Base-by-base conservation (phyloP, 306 rosid genomes). In the Citrullus amarus region DNA sequence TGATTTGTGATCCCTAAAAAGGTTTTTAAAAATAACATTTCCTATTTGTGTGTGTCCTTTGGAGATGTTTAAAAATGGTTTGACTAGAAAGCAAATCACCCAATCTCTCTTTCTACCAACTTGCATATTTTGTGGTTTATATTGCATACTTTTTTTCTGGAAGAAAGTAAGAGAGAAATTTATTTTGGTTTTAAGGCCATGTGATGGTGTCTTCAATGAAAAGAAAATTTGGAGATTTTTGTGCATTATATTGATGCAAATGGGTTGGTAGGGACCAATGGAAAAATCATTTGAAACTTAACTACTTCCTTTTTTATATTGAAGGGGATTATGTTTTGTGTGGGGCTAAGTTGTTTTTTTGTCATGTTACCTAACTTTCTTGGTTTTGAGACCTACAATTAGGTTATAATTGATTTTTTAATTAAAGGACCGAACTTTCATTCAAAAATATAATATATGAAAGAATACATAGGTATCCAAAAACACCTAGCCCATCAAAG, bases 61-160 rank as follows among this genome's bases (percentile, higher is more conserved):
- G 58, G 76, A 41, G 56, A 70, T 46, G 76, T 70, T 70, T 46
- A 44, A 68, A 28, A 70, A 70, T 70, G 58, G 76, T 44, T 70
- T 70, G 76, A 70, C 76, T 12, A 22, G 22, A 22, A 70, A 46
- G 1, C 20, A 39, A 66, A 12, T 5, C 28, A 48, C 15, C 53
- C 16, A 48, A 2, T 32, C 14, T 65, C 32, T 67, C 30, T 18
- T 5, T 38, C 4, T 38, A 39, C 73, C 73, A 67, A 67, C 6
- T 41, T 43, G 75, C 55, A 70, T 25, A 46, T 70, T 70, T 30
- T 72, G 77, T 72, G 77, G 77, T 50, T 50, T 72, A 72, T 28
- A 72, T 28, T 71, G 8, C 1, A 48, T 1, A 16, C n/a, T 6
- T 48, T 46, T 66, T 54, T 16, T 28, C 28, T 25, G 28, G 28